These are phyloP conservation scores for Secale cereale DNA, from an alignment of 176 grass and related monocot genomes.

Conservation along the genomic window DNA sequence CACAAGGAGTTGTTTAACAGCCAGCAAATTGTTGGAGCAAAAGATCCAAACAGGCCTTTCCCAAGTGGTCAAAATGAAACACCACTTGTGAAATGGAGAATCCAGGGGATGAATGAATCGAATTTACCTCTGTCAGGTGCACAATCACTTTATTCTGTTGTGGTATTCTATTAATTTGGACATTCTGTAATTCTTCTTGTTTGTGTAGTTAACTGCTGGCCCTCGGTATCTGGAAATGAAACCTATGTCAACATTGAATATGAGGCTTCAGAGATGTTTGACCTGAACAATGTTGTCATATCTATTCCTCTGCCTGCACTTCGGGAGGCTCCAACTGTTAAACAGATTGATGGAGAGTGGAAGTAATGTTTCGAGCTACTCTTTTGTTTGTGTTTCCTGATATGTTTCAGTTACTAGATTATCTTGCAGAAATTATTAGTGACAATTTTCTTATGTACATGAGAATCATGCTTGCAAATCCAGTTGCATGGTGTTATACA, in stretches of 20 bases:
- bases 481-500: not conserved
- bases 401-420: not conserved
- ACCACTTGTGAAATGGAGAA: slow-evolving; percentile 89
- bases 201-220: slow-evolving; percentile 83
- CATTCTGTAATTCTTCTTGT: slow-evolving; percentile 11
- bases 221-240: slow-evolving; percentile 66
- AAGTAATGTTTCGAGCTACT: slow-evolving; percentile 55
- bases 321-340: slow-evolving; percentile 67
- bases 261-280: slow-evolving; percentile 85
- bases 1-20: slow-evolving; percentile 81
- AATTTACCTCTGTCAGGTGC: slow-evolving; percentile 72
- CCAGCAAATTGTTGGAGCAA: slow-evolving; percentile 69
- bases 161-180: slow-evolving; percentile 11
- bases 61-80: slow-evolving; percentile 90
- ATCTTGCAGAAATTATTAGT: not conserved
- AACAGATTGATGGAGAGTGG: slow-evolving; percentile 93
- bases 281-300: slow-evolving; percentile 71
- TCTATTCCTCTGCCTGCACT: slow-evolving; percentile 71
- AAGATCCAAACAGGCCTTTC: slow-evolving; percentile 88
- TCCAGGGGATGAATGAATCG: slow-evolving; percentile 73
- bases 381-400: slow-evolving; percentile 19
- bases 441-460: not conserved
- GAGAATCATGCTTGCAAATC: not conserved
- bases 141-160: slow-evolving; percentile 14
- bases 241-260: slow-evolving; percentile 91